A percentile compares a stretch with the other conserved stretches of the same genome.
Evolutionary conservation across 2,329 filamentous ascomycete genomes (phyloP).

Genomic region (Chaetomiaceae sp.): DNA sequence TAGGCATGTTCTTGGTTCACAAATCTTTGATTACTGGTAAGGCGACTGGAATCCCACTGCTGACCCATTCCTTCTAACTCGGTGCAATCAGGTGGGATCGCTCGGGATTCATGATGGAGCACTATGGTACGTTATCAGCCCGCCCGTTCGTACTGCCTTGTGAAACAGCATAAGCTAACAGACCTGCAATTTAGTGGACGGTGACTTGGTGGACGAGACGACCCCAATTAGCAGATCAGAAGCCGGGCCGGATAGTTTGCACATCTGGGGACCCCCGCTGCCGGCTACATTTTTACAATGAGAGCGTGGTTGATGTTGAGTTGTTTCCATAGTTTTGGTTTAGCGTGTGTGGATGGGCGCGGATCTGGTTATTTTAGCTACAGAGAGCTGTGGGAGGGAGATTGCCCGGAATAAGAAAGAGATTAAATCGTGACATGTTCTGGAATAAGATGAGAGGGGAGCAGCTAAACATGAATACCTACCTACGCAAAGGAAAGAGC

Average conservation of each 20-base stretch:
- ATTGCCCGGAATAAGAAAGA: too few relatives aligned
- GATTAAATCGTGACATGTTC: too few relatives aligned
- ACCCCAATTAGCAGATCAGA: neutral
- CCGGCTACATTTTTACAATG: slow-evolving; percentile 1
- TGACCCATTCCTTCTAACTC: neutral
- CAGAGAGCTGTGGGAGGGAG: too few relatives aligned
- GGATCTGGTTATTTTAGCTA: too few relatives aligned
- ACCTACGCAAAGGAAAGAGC: too few relatives aligned
- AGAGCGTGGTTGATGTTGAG: neutral
- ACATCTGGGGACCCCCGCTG: neutral
- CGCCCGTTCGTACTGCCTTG: too few relatives aligned
- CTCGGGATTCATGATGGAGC: neutral
- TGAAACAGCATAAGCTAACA: neutral
- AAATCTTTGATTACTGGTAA: slow-evolving; percentile 6
- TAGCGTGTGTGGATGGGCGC: too few relatives aligned
- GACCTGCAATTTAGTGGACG: neutral
- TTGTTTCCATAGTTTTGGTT: too few relatives aligned
- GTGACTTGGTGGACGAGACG: slow-evolving; percentile 2
- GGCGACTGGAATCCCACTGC: too few relatives aligned
- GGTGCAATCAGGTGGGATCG: neutral
- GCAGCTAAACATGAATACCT: too few relatives aligned
- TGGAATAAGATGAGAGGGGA: too few relatives aligned
- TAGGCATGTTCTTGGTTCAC: neutral
- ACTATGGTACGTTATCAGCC: neutral
- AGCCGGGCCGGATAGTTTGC: neutral